Conservation (phyloP, 352 stramenopile genomes). For the Phytophthora agathidicida region DNA sequence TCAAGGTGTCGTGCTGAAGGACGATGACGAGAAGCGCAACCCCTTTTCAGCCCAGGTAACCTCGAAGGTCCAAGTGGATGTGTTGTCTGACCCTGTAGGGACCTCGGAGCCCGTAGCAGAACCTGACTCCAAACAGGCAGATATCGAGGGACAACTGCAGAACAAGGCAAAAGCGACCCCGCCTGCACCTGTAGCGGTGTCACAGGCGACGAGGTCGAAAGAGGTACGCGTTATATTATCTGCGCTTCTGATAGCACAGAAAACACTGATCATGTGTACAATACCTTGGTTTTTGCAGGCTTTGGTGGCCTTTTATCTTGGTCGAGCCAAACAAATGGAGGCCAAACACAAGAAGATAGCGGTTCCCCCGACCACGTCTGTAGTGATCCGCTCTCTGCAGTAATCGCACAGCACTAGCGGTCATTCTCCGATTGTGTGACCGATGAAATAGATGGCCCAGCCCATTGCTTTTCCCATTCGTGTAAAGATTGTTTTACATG, state of each 20-base stretch:
- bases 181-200: not conserved
- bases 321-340: conserved; percentile 56
- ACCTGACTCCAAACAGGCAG: not conserved
- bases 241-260: not conserved
- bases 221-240: conserved; percentile 22
- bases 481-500: not conserved
- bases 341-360: conserved; percentile 48
- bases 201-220: conserved; percentile 38
- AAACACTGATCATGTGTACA: too few relatives aligned
- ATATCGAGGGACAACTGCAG: not conserved
- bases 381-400: conserved; percentile 33
- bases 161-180: not conserved
- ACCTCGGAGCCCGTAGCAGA: not conserved
- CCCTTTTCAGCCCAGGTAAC: not conserved
- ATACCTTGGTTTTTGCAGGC: conserved; percentile 23
- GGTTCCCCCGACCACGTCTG: conserved; percentile 11
- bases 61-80: not conserved
- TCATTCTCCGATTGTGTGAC: too few relatives aligned
- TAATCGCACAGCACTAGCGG: conserved; percentile 6
- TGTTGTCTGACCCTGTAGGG: not conserved
- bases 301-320: conserved; percentile 62
- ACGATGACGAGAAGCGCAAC: conserved; percentile 3
- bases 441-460: conserved; percentile 7
- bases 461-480: not conserved
- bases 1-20: not conserved